Conservation (phyloP, 2,329 filamentous ascomycete species). For the Ceratocystis harringtonii region DNA sequence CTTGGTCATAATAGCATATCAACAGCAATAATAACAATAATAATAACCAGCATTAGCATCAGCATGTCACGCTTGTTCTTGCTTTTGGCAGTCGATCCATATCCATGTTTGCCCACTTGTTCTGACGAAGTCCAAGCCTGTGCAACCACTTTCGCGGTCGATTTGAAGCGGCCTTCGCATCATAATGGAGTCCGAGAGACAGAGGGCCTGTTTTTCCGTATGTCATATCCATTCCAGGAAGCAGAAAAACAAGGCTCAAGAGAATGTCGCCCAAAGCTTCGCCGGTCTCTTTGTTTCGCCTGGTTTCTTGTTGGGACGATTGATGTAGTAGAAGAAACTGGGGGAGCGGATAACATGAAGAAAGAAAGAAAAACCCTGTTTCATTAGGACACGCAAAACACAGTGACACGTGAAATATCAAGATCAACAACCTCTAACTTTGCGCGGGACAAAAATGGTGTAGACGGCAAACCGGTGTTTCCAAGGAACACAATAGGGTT, state of each 20-base stretch:
- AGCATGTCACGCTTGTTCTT: neutral
- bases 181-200: neutral
- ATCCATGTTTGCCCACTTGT: constrained; percentile 2
- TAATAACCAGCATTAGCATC: neutral
- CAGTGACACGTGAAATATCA: neutral
- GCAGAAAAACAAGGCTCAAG: no score
- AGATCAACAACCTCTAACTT: neutral
- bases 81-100: constrained; percentile 3
- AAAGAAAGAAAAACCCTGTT: no score
- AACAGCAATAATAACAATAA: neutral
- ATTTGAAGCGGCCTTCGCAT: no score
- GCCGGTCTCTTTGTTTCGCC: no score
- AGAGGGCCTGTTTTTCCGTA: neutral
- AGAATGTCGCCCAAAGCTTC: no score
- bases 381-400: no score
- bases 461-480: no score
- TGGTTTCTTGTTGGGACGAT: no score
- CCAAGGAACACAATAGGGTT: no score
- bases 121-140: neutral
- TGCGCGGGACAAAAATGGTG: no score
- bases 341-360: no score
- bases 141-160: neutral
- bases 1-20: neutral
- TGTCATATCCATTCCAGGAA: neutral
- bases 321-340: no score